Base-by-base conservation (phyloP, 345 rosid genomes). In the Salix caprea region DNA sequence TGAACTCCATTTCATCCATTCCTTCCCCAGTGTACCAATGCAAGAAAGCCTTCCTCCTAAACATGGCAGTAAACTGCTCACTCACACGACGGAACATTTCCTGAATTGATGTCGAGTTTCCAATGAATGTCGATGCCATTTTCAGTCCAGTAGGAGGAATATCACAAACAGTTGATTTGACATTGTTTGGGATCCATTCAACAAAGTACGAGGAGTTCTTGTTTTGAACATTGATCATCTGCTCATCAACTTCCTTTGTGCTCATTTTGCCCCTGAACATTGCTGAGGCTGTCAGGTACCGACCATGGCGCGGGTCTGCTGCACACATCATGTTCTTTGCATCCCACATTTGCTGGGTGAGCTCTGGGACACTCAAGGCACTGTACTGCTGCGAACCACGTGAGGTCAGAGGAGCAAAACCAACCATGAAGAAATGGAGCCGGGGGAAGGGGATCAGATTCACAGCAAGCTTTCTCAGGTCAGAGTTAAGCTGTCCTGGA, bases 11-110 rank as follows among this genome's bases (percentile, higher is more conserved):
- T 83, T 90, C 90, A 61, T 90, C 92, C 94, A 89, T 89, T 1
- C 92, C 92, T 73, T 88, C 92, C 7, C 90, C 90, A 0, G 92
- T 89, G 72, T 88, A 90, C 92, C 90, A 86, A 54, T 89, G 92
- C 87, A 88, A 79, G 90, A 90, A 90, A 77, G 92, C 92, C 78
- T 89, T 91, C 81, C 92, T 84, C 90, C 90, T 88, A 64, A 89
- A 89, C 94, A 91, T 88, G 65, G 91, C 90, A 2, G 91, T 91
- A 79, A 89, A 91, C 65, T 85, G 87, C 67, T 84, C 87, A 8
- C 87, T 84, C 67, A 84, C 88, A 2, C 86, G 84, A 65, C 81
- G 56, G 54, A 85, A 86, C 87, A 85, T 85, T 56, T 85, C 88
- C 75, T 84, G 90, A 42, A 87, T 85, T n/a, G 87, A 85, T 11